Evolutionary conservation across 2,329 filamentous ascomycete genomes (phyloP).

Genomic region (Sporothrix sp.): DNA sequence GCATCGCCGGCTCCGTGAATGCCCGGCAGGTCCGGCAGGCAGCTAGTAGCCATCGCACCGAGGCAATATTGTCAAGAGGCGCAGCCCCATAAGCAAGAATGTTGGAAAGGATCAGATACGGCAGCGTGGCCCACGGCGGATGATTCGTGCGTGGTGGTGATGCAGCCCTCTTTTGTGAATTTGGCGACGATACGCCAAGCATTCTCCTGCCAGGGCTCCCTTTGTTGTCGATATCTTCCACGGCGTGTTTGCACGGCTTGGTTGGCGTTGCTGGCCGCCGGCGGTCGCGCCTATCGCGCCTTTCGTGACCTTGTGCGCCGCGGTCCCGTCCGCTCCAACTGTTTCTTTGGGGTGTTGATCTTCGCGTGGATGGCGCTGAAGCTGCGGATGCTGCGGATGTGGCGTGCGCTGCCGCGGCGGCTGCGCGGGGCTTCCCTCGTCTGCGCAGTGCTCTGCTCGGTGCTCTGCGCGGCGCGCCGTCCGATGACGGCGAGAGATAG

Average conservation of each 20-base stretch:
- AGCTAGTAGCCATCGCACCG: slow-evolving; percentile 54
- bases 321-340: background rate
- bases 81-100: slow-evolving; percentile 60
- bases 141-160: background rate
- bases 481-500: slow-evolving; percentile 14
- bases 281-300: background rate
- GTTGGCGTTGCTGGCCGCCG: background rate
- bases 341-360: background rate
- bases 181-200: background rate
- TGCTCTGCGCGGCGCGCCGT: background rate
- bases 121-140: slow-evolving; percentile 24
- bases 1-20: slow-evolving; percentile 64
- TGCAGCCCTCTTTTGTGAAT: background rate
- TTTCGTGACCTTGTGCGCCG: no score
- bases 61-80: slow-evolving; percentile 38
- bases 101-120: slow-evolving; percentile 53
- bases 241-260: background rate
- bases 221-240: background rate
- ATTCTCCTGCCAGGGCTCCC: background rate
- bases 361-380: background rate
- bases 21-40: slow-evolving; percentile 51
- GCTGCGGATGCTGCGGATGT: background rate
- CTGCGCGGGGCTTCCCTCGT: background rate
- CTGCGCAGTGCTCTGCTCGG: slow-evolving; percentile 4
- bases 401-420: background rate